Evolutionary conservation across 2,329 filamentous ascomycete species (phyloP), one percentile per base, ranked within the genome.

Genomic region (Hypoxylon sp.): DNA sequence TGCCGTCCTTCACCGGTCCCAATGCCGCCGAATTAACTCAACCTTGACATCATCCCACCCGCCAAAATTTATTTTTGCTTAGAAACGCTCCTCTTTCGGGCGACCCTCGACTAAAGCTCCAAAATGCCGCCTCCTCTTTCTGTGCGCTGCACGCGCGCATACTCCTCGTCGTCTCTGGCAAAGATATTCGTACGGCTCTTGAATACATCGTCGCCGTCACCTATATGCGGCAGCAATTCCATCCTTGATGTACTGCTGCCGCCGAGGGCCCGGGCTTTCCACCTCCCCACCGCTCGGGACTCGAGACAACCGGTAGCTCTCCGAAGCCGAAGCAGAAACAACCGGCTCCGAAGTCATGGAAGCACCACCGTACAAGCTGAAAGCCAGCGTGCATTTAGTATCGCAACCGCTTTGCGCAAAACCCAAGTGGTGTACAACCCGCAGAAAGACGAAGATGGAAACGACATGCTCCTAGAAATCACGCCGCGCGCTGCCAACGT

Each of bases 401-500:
- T 78, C 19, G 80, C 84, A 1, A 36, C 76, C 0, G 21, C 73
- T 5, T 75, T 75, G 53, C 71, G 73, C 28, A 81, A 80, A 65
- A 90, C 88, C 0, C 78, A 80, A 30, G 84, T 84, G 45, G 80
- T 89, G 3, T 79, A 84, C 70, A 97, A 98, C 77, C 92, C 93
- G 0, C 89, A 91, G 72, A 86, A 86, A 61, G 93, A 96, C 77
- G 93, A 97, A 32, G 89, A 94, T 60, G 95, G 95, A 25, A 91
- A 93, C n/a, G 87, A 91, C 19, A 93, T 97, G 90, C 83, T 83
- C 73, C 85, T 99, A 23, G 90, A 91, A 59, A 97, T 98, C 68
- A 97, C 94, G 0, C 87, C 92, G 1, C 88, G 94, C 52, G 95
- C 95, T 43, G 90, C 92, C 45, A 88, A 92, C 81, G 92, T 94